Evolutionary conservation across 148 eudicot species (phyloP), one percentile per base, ranked within the genome.

Genomic region (Salicornia ramosissima): DNA sequence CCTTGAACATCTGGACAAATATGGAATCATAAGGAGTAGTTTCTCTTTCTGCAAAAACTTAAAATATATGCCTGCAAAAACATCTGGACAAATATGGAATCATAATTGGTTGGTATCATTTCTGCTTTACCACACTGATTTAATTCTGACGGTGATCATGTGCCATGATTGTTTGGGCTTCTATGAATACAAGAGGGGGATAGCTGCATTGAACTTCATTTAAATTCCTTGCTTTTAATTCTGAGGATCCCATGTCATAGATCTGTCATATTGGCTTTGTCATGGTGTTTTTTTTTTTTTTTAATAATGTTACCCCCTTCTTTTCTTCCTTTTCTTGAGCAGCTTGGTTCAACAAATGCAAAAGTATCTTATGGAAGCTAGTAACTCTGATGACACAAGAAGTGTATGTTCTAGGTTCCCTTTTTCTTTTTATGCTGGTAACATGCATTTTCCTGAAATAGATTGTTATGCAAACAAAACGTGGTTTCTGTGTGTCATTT

Each of bases 341-440:
- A 93, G 98, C 83, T 86, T 79, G 52, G 82, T 93, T 83, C 90
- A 83, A 78, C 92, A 90, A 80, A 75, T 88, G 61, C 96, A 88
- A 50, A 90, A 85, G 59, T 82, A 79, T 77, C 84, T 88, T 77
- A 74, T 72, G 85, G 90, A 88, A 87, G 75, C 88, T 39, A 84
- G 74, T 26, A 85, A 84, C 56, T 75, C 85, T 36, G 63, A 70
- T 65, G 90, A 86, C 73, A 64, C 90, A 64, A 81, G 94, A 88
- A 85, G 81, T 88, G 95, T 93, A 90, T 79, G 88, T 74, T 72
- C 71, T 62, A 26, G 34, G 14, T 18, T 59, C 25, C 8, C 28
- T 43, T 67, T 62, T 60, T 51, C n/a, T 24, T 42, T 60, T 19
- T 54, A 8, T 60, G 7, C 2, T 34, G 43, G 42, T 10, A 34